Evolutionary conservation across 768 basidiomycete genomes (phyloP), one percentile per base, ranked within the genome.

Genomic region (Tulasnella sp.): DNA sequence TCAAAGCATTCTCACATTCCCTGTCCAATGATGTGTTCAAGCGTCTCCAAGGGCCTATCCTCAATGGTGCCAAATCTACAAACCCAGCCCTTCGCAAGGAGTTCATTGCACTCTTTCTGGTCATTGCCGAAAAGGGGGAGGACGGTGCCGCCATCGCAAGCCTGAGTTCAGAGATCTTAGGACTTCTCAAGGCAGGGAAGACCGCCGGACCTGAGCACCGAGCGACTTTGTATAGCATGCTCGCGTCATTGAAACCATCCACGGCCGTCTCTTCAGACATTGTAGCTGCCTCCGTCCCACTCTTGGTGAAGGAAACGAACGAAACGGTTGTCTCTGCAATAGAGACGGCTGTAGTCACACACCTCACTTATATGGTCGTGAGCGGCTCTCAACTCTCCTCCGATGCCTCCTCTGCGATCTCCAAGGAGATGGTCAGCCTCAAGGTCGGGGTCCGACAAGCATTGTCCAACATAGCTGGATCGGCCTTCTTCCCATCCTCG

Each of bases 151-250:
- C 83, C 1, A 74, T 74, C 8, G 90, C 95, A 63, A 69, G 92
- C 4, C 73, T 92, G 10, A 72, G 74, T 19, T 75, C 89, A 0
- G 90, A 95, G 63, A 70, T 92, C 3, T 73, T 92, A 9, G 73
- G 74, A n/a, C 76, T 91, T 0, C 87, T 91, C 1, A 84, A 85
- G 65, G 70, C 83, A 0, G 87, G 90, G 21, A 99, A 96, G 75
- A 88, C 92, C 0, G 73, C 84, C 0, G 90, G 91, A 1, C 79
- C 87, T 1, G 95, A 95, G 58, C 92, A 98, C 68, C 83, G 94
- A 17, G 70, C 83, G 3, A 76, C 85, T 0, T 74, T 98, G 8
- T 94, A 90, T 71, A 77, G 80, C 1, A 90, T 98, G 83, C 76
- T 92, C 1, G 72, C 76, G 1, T 67, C 67, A 52, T 63, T 92